These are phyloP conservation scores for Scheffersomyces coipomensis DNA, from an alignment of 805 yeast species.

Conservation along the genomic window DNA sequence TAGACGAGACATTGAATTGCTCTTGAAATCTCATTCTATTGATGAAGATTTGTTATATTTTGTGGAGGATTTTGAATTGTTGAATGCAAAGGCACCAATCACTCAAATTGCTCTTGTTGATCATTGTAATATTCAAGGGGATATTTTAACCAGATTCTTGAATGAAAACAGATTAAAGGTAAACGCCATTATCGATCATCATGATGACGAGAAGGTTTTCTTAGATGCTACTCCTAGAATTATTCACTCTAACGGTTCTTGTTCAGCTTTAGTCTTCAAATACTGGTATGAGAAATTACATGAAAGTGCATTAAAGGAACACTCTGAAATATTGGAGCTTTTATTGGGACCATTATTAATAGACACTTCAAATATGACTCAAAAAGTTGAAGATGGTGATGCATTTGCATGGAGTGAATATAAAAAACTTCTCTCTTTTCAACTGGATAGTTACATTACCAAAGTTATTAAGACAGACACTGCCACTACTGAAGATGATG, in stretches of 20 bases:
- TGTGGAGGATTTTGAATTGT: slow-evolving; percentile 56
- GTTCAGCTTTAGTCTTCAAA: slow-evolving; percentile 70
- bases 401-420: slow-evolving; percentile 41
- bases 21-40: slow-evolving; percentile 49
- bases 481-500: background rate
- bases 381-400: slow-evolving; percentile 65
- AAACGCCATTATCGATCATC: slow-evolving; percentile 75
- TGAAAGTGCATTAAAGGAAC: slow-evolving; percentile 11
- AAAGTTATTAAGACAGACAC: background rate
- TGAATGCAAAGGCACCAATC: slow-evolving; percentile 2
- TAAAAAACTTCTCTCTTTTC: slow-evolving; percentile 11
- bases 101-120: slow-evolving; percentile 60
- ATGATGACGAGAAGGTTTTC: slow-evolving; percentile 62
- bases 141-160: slow-evolving; percentile 25
- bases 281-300: slow-evolving; percentile 46
- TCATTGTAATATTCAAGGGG: slow-evolving; percentile 69
- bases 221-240: slow-evolving; percentile 58
- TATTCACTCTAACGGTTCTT: slow-evolving; percentile 68
- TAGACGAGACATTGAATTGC: slow-evolving; percentile 66
- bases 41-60: slow-evolving; percentile 53
- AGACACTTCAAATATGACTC: slow-evolving; percentile 70
- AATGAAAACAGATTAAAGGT: slow-evolving; percentile 16
- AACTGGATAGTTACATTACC: background rate
- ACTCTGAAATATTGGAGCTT: slow-evolving; percentile 42
- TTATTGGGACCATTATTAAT: slow-evolving; percentile 67